A percentile compares a stretch with the other conserved stretches of the same genome.
Evolutionary conservation across 768 basidiomycete genomes (phyloP).

Genomic region (Dentipellis fragilis): DNA sequence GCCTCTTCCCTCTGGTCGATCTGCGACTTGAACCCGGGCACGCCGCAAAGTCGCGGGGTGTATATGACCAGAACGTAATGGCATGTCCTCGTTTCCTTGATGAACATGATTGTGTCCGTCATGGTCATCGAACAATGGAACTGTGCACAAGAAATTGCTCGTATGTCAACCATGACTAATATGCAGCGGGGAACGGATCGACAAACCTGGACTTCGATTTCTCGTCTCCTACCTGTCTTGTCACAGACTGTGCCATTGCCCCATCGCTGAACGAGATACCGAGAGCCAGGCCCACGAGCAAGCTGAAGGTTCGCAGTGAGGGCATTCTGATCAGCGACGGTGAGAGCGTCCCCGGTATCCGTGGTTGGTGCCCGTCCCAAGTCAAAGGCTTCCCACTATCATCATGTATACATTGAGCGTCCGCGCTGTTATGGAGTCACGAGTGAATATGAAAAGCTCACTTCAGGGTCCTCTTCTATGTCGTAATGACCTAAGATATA

Average conservation of each 20-base stretch:
- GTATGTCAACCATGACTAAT: not conserved
- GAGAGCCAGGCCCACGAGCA: slow-evolving; percentile 68
- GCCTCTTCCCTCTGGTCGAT: slow-evolving; percentile 57
- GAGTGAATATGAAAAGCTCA: slow-evolving; percentile 27
- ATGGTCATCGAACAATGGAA: slow-evolving; percentile 96
- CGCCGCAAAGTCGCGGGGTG: slow-evolving; percentile 87
- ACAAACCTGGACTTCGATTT: slow-evolving; percentile 90
- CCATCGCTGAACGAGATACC: slow-evolving; percentile 91
- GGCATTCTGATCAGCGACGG: slow-evolving; percentile 55
- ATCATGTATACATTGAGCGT: not conserved
- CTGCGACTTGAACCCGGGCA: slow-evolving; percentile 84
- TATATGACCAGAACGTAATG: slow-evolving; percentile 90
- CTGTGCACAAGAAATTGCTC: slow-evolving; percentile 26
- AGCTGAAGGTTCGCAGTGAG: slow-evolving; percentile 65
- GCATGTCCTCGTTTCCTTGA: slow-evolving; percentile 92
- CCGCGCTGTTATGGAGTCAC: too few species aligned
- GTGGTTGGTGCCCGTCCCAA: slow-evolving; percentile 59
- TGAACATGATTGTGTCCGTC: slow-evolving; percentile 80
- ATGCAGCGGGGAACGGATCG: not conserved
- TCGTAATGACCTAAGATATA: slow-evolving; percentile 49
- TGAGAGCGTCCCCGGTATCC: slow-evolving; percentile 51
- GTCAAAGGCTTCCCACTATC: slow-evolving; percentile 69
- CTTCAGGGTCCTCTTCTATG: slow-evolving; percentile 81
- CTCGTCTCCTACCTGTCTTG: slow-evolving; percentile 78
- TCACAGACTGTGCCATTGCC: slow-evolving; percentile 88